phyloP scores from a whole-genome alignment of 805 yeast species.

The Tetrapisispora arboricola region DNA sequence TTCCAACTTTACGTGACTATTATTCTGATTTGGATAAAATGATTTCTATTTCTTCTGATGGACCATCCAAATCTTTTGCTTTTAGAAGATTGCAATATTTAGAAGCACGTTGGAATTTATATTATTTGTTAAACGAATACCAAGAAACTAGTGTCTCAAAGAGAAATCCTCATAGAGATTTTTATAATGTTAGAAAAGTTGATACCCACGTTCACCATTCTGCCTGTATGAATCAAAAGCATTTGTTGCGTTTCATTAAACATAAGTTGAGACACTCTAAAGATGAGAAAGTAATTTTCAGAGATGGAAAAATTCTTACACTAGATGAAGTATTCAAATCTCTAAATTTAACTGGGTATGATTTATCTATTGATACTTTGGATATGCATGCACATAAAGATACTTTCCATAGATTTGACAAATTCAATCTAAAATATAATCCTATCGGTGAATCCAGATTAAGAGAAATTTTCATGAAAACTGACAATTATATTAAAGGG shows the following conservation, averaged over 20 bases:
- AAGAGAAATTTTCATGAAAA: constrained; percentile 90
- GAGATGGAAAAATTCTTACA: constrained; percentile 85
- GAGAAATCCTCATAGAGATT: constrained; percentile 85
- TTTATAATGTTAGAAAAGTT: constrained; percentile 35
- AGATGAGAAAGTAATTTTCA: constrained; percentile 80
- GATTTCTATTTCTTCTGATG: constrained; percentile 73
- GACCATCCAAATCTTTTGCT: constrained; percentile 94
- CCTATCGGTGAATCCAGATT: constrained; percentile 97
- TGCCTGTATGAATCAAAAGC: constrained; percentile 99
- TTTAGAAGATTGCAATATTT: constrained; percentile 85
- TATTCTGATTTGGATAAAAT: constrained; percentile 73
- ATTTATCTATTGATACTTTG: constrained; percentile 86
- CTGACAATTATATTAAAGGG: constrained; percentile 88
- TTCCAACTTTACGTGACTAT: constrained; percentile 80
- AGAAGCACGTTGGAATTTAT: constrained; percentile 95
- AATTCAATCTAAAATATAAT: constrained; percentile 91
- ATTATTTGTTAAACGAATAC: constrained; percentile 78
- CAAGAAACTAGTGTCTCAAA: constrained; percentile 87
- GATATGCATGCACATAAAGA: constrained; percentile 99
- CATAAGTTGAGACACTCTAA: constrained; percentile 83
- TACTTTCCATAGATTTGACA: constrained; percentile 95
- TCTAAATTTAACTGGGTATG: constrained; percentile 84
- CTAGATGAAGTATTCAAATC: constrained; percentile 87
- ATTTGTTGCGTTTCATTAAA: constrained; percentile 85
- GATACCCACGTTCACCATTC: constrained; percentile 95